Evolutionary conservation across 768 basidiomycete species (phyloP), one percentile per base, ranked within the genome.

Genomic region (Boletus huronensis): DNA sequence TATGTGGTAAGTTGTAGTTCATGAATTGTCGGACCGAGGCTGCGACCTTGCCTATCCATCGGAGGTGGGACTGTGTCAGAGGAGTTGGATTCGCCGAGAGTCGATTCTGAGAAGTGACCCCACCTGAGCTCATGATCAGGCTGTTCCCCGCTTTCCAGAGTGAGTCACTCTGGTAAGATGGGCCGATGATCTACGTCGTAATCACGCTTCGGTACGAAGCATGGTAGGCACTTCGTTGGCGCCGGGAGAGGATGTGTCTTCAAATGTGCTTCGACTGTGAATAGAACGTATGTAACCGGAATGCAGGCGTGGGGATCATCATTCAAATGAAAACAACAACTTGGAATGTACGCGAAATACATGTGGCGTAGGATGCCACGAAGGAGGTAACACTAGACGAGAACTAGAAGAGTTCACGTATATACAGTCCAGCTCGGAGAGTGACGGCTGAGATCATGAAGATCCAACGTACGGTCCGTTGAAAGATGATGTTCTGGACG

Each of bases 361-460:
- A 65, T 39, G 60, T 54, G 58, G 21, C 39, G 45, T 51, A 58
- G 36, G 34, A 52, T 63, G 58, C 35, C 25, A 52, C 43, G 55
- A 50, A 26, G 31, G 43, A 56, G 64, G 59, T 62, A 61, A 67
- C 55, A 64, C 57, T 59, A 56, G 46, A 31, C n/a, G 25, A 52
- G 36, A 58, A 52, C 50, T 42, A 50, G 42, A 57, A 54, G 23
- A 57, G 48, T 57, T 48, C 51, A 57, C 48, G 35, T 46, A 58
- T 46, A 56, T 54, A 61, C 59, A 52, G 54, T 58, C 61, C 54
- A 52, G 29, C 48, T 17, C 9, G 19, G 26, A 44, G 25, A 38
- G 56, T 21, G 50, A 42, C 34, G 16, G 28, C 23, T 9, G 28
- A 38, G 29, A 48, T 21, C 36, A 41, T 35, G 23, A 31, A 42